Evolutionary conservation across 2,329 filamentous ascomycete genomes (phyloP), one percentile per base, ranked within the genome.

Genomic region (Colletotrichum truncatum): DNA sequence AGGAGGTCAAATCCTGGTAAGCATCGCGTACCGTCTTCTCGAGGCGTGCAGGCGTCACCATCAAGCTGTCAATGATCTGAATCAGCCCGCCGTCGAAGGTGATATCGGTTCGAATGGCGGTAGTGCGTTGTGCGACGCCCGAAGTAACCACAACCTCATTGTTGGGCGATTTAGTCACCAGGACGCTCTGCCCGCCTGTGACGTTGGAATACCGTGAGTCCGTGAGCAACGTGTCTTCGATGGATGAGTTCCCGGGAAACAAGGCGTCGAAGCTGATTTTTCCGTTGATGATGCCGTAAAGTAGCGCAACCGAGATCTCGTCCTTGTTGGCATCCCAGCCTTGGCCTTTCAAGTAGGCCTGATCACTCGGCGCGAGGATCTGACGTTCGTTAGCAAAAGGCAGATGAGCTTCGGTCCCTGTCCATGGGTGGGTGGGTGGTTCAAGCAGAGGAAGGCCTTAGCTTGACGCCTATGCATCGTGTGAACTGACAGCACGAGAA

Each of bases 231-330:
- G 82, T 85, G 23, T 78, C 72, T 38, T 79, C 73, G 58, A 84
- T 81, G 32, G 73, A 72, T 3, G 78, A 76, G 8, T 75, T 73
- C 3, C 80, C 80, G 2, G 72, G 67, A 3, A 73, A 64, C 41
- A 85, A 74, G 21, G 72, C 72, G 14, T 70, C 74, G 8, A 78
- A 76, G 7, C 74, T 69, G n/a, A 89, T 80, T 10, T 80, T 81
- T 48, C 82, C 83, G 46, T 82, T 77, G 38, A 91, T 77, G 58
- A 91, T 82, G 76, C 91, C 88, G 75, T 91, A 91, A 52, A 82
- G 77, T 5, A 91, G 81, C 36, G 76, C 74, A 23, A 80, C 73
- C 4, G 81, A 76, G 10, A 86, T 77, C 46, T 76, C 75, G 57
- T 75, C 72, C 69, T 84, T 73, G 10, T 86, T 77, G 10, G 78